A percentile compares a stretch with the other conserved stretches of the same genome.
Evolutionary conservation across 176 grass and related monocot genomes (phyloP).

Genomic region (Pontederia crassipes): DNA sequence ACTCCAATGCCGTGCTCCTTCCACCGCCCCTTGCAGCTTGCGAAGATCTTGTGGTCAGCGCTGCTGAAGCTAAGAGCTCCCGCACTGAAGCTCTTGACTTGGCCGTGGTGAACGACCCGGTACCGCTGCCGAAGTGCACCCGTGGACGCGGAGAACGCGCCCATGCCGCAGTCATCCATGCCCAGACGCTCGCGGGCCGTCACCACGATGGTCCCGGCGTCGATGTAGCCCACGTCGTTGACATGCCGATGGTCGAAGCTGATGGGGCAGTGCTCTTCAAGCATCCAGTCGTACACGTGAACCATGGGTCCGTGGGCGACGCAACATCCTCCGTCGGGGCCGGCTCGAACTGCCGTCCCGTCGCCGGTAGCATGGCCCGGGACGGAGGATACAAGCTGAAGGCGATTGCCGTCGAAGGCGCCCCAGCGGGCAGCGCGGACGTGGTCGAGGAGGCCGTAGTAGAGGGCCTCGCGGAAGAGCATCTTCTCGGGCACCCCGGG

Average conservation of each 20-base stretch:
- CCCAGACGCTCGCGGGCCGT: slow-evolving; percentile 62
- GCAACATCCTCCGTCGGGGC: slow-evolving; percentile 84
- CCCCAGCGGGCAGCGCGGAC: slow-evolving; percentile 75
- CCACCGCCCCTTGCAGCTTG: slow-evolving; percentile 79
- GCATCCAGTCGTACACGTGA: slow-evolving; percentile 94
- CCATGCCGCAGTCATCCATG: slow-evolving; percentile 61
- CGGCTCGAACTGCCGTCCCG: slow-evolving; percentile 71
- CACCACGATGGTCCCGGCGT: slow-evolving; percentile 51
- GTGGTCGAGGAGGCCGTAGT: slow-evolving; percentile 71
- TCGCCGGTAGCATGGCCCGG: slow-evolving; percentile 65
- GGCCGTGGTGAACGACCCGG: slow-evolving; percentile 32
- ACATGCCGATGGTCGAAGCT: slow-evolving; percentile 66
- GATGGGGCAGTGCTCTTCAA: slow-evolving; percentile 62
- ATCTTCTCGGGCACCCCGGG: slow-evolving; percentile 63
- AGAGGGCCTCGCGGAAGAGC: slow-evolving; percentile 81
- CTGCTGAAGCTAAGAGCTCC: slow-evolving; percentile 55
- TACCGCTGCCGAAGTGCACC: slow-evolving; percentile 69
- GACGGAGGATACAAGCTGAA: slow-evolving; percentile 40
- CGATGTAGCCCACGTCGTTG: slow-evolving; percentile 84
- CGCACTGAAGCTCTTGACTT: slow-evolving; percentile 73
- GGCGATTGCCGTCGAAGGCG: slow-evolving; percentile 57
- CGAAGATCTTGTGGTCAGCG: slow-evolving; percentile 39
- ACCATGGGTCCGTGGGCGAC: slow-evolving; percentile 84
- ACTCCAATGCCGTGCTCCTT: slow-evolving; percentile 92
- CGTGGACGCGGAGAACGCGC: slow-evolving; percentile 53